A percentile compares a stretch with the other conserved stretches of the same genome.
Evolutionary conservation across 2,329 filamentous ascomycete genomes (phyloP).

Genomic region (Trichophyton benhamiae): DNA sequence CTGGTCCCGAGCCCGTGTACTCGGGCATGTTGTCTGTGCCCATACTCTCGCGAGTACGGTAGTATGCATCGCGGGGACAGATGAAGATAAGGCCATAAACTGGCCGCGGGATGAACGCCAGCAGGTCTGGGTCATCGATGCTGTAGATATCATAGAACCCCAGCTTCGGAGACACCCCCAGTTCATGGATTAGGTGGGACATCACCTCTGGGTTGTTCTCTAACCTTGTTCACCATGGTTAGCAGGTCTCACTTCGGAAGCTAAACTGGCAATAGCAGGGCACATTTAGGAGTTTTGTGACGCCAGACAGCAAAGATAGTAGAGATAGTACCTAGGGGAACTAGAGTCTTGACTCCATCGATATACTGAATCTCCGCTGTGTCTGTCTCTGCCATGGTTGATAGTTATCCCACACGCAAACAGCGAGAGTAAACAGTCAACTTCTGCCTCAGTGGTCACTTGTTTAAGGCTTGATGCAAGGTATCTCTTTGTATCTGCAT

Average conservation of each 20-base stretch:
- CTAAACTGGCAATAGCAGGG: not conserved
- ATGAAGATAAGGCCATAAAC: constrained; percentile 42
- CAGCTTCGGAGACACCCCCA: constrained; percentile 38
- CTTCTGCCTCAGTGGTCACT: not conserved
- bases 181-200: constrained; percentile 36
- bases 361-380: constrained; percentile 13
- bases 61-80: constrained; percentile 34
- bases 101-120: constrained; percentile 41
- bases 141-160: constrained; percentile 44
- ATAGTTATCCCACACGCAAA: not conserved
- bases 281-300: not conserved
- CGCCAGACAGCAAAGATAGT: not conserved
- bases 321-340: constrained; percentile 20
- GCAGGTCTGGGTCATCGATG: constrained; percentile 38
- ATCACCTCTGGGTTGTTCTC: constrained; percentile 48
- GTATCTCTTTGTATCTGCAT: not conserved
- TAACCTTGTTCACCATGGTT: constrained; percentile 16
- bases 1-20: constrained; percentile 37
- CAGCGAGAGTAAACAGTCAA: not conserved
- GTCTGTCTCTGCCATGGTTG: constrained; percentile 6
- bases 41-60: constrained; percentile 32
- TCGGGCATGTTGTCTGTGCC: constrained; percentile 25
- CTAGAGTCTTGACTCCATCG: constrained; percentile 24
- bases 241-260: constrained; percentile 2
- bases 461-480: not conserved